A percentile compares a stretch with the other conserved stretches of the same genome.
phyloP scores from a whole-genome alignment of 257 asterid genomes.

The Prunella vulgaris region DNA sequence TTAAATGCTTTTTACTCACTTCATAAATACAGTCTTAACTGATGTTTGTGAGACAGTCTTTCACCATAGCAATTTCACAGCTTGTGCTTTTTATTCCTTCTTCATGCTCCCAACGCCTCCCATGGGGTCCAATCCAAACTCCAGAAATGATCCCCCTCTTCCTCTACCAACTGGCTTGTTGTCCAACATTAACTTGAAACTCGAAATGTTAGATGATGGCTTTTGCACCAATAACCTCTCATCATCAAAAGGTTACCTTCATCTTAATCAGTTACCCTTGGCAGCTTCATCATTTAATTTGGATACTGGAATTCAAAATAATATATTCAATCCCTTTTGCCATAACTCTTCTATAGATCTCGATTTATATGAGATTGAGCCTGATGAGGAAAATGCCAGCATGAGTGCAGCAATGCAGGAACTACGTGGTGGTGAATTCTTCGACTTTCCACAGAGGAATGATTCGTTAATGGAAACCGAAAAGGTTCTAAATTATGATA shows the following conservation, averaged over 20 bases:
- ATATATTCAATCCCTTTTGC: conserved; percentile 43
- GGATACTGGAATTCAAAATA: conserved; percentile 27
- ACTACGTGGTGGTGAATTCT: conserved; percentile 28
- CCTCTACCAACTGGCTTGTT: conserved; percentile 16
- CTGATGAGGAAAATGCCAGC: conserved; percentile 35
- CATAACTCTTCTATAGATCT: conserved; percentile 25
- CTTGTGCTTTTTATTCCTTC: conserved; percentile 22
- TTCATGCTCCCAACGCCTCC: conserved; percentile 17
- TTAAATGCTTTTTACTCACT: conserved; percentile 35
- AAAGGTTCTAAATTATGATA: conserved; percentile 18
- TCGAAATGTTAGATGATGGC: conserved; percentile 34
- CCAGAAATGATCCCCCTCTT: conserved; percentile 21
- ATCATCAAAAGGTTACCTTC: conserved; percentile 41
- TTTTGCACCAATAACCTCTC: conserved; percentile 31
- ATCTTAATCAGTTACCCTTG: conserved; percentile 41
- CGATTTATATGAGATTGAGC: conserved; percentile 30
- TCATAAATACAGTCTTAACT: conserved; percentile 34
- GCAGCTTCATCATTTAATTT: conserved; percentile 31
- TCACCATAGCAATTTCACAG: conserved; percentile 18
- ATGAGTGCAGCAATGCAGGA: conserved; percentile 29
- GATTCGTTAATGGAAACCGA: conserved; percentile 28
- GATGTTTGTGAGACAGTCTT: conserved; percentile 27
- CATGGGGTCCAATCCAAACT: conserved; percentile 30
- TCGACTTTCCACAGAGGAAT: conserved; percentile 23
- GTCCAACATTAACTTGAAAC: conserved; percentile 37